Base-by-base conservation (phyloP, 441 rosid genomes). In the Hura crepitans region DNA sequence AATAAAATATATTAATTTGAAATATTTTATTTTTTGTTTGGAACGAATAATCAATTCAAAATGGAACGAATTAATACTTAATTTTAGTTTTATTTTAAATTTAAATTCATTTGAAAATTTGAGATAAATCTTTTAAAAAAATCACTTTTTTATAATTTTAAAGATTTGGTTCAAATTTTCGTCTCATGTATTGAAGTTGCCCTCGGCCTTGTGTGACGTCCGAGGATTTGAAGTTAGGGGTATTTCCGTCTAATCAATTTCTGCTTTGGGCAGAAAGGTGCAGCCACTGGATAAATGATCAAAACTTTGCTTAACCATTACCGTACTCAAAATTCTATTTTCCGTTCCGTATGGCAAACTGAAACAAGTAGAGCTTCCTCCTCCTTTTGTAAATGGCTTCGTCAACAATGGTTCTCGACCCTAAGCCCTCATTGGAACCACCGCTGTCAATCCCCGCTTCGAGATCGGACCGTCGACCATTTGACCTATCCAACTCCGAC, bases 351-450 rank as follows among this genome's bases (percentile, higher is more conserved):
- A 0, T 22, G 20, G 56, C 56, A 51, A 20, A 51, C 20, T 20
- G 22, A 50, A 42, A 12, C 3, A 42, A 10, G 13, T 9, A 3
- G 17, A 15, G 15, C 17, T 30, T 49, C 58, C 11, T 55, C 27
- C 39, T 31, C 33, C 15, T 9, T 4, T 45, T 2, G 18, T 27
- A 28, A 28, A 88, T 86, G 89, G 84, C 87, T 8, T 74, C 85
- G 2, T 69, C 88, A 14, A 80, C 87, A 51, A 77, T 84, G 81
- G 82, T 86, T 46, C 69, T 83, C 8, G 90, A 84, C 71, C 85
- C 90, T 6, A 86, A 84, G 72, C 73, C 83, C 45, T 2, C 74
- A n/a, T 13, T 30, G 15, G 76, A 63, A 27, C 71, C 31, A 6
- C 50, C 62, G 6, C 67, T 67, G 2, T 49, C 58, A 30, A 43